Evolutionary conservation across 352 stramenopile species (phyloP).

Genomic region (Pythium sukuiense): DNA sequence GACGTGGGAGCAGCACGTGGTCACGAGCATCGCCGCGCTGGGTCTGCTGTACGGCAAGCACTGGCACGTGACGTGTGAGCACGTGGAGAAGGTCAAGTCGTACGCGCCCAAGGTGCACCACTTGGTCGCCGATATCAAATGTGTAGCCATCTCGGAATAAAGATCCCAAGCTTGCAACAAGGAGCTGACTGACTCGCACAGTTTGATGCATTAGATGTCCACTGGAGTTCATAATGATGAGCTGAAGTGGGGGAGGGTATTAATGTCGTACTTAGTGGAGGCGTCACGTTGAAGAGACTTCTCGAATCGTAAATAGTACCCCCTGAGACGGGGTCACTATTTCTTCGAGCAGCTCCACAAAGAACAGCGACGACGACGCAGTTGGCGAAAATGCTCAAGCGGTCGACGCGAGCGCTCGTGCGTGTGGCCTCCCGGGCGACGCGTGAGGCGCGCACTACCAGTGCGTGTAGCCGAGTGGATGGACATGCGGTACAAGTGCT

Average conservation of each 20-base stretch:
- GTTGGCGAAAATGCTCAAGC: constrained; percentile 5
- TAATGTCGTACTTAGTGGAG: not conserved
- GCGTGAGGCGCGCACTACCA: constrained; percentile 1
- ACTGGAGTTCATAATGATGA: too few species aligned
- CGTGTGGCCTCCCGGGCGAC: constrained; percentile 4
- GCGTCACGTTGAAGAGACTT: not conserved
- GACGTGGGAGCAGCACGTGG: constrained; percentile 69
- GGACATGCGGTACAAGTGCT: not conserved
- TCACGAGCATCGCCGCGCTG: constrained; percentile 50
- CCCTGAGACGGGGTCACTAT: not conserved
- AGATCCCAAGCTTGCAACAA: not conserved
- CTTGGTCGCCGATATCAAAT: constrained; percentile 74
- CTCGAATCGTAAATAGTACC: constrained; percentile 1
- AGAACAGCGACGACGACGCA: constrained; percentile 16
- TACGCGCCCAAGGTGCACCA: constrained; percentile 92
- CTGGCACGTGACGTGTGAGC: constrained; percentile 79
- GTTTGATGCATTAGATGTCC: too few species aligned
- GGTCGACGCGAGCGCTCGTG: constrained; percentile 4
- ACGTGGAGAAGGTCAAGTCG: constrained; percentile 91
- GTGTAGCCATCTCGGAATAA: constrained; percentile 24
- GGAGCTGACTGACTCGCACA: too few species aligned
- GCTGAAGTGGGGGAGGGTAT: too few species aligned
- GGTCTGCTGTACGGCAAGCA: constrained; percentile 44
- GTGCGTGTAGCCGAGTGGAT: not conserved
- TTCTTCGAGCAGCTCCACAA: not conserved